Evolutionary conservation across 225 moss, liverwort and hornwort genomes (phyloP).

Genomic region (Takakia lepidozioides): DNA sequence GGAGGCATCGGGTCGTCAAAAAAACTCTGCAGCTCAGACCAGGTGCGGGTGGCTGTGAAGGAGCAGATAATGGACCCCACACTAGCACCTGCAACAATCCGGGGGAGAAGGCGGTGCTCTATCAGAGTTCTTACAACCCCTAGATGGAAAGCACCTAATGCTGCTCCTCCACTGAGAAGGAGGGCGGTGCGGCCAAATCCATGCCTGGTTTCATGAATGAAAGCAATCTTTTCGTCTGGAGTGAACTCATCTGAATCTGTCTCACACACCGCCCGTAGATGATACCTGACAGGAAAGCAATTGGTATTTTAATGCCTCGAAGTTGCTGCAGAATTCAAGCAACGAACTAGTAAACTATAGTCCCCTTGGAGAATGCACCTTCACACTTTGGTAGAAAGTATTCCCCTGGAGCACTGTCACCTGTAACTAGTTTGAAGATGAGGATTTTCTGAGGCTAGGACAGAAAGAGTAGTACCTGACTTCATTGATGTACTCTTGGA

Average conservation of each 20-base stretch:
- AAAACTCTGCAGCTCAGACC: conserved; percentile 90
- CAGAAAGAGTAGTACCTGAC: too few relatives aligned
- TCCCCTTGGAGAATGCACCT: too few relatives aligned
- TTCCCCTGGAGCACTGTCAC: too few relatives aligned
- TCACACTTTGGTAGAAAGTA: too few relatives aligned
- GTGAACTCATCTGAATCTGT: conserved; percentile 87
- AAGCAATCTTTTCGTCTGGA: conserved; percentile 84
- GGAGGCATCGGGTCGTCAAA: conserved; percentile 92
- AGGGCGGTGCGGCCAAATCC: conserved; percentile 96
- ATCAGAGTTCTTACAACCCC: conserved; percentile 94
- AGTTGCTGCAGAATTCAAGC: too few relatives aligned
- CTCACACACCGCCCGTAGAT: conserved; percentile 81
- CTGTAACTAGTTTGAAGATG: too few relatives aligned
- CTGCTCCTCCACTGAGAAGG: conserved; percentile 93
- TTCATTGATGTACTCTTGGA: conserved; percentile 95
- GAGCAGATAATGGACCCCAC: conserved; percentile 98
- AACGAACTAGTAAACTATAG: too few relatives aligned
- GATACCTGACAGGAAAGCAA: conserved; percentile 40
- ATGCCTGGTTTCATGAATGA: conserved; percentile 94
- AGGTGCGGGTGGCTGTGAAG: conserved; percentile 91
- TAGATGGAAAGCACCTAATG: conserved; percentile 88
- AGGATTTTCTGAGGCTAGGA: too few relatives aligned
- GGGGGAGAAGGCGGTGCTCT: conserved; percentile 82
- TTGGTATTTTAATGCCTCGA: too few relatives aligned
- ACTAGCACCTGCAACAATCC: conserved; percentile 95